These are phyloP conservation scores for Kodamaea jinghongensis DNA, from an alignment of 805 yeast genomes.

Conservation along the genomic window DNA sequence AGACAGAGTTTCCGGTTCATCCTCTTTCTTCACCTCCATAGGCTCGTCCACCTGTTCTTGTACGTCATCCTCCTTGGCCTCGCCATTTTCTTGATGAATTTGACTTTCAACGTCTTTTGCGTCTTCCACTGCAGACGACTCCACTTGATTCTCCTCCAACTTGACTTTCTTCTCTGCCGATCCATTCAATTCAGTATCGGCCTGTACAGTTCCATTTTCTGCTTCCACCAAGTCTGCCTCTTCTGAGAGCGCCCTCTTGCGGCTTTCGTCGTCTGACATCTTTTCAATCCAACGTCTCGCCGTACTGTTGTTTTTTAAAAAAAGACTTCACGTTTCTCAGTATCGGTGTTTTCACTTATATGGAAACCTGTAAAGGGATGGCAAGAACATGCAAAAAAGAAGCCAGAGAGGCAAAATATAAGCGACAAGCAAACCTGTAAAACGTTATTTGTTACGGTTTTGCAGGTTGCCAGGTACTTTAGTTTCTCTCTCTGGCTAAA, in stretches of 20 bases:
- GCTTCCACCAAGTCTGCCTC: conserved; percentile 1
- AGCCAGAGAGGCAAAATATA: too few relatives aligned
- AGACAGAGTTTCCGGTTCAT: conserved; percentile 1
- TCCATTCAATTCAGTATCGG: neutral
- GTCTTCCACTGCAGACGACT: neutral
- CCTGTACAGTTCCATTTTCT: neutral
- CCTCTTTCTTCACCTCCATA: neutral
- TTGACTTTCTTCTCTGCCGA: neutral
- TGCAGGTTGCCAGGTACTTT: too few relatives aligned
- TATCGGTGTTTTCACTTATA: neutral
- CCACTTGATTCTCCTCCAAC: neutral
- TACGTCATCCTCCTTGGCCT: too few relatives aligned
- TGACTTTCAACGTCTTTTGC: too few relatives aligned
- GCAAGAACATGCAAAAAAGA: too few relatives aligned
- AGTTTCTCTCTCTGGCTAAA: too few relatives aligned
- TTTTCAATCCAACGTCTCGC: neutral
- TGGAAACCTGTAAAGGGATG: conserved; percentile 5
- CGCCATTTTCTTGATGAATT: too few relatives aligned
- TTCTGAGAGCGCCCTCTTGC: conserved; percentile 4
- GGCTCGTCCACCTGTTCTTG: neutral
- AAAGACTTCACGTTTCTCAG: conserved; percentile 3
- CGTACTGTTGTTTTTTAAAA: conserved; percentile 4
- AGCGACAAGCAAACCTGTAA: too few relatives aligned
- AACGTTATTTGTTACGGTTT: too few relatives aligned
- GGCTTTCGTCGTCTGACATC: conserved; percentile 8